Evolutionary conservation across 148 eudicot genomes (phyloP), one percentile per base, ranked within the genome.

Genomic region (Fallopia convolvulus): DNA sequence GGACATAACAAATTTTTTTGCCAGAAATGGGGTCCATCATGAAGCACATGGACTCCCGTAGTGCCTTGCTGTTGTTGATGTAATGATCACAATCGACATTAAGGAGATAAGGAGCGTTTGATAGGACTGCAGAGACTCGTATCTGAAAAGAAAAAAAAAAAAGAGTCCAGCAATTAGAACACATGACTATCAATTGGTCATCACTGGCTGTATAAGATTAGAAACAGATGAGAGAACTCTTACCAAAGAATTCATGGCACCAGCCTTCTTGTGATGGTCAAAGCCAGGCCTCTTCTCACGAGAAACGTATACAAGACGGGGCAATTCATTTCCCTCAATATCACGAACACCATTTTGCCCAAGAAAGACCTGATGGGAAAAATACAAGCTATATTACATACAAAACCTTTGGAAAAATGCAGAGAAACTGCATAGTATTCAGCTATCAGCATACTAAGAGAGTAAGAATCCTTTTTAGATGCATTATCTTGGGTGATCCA

Each of bases 21-120:
- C 98, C 99, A 10, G 94, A 87, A 41, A 89, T 89, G 21, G 94
- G 97, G 80, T 94, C 99, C 97, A 94, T 92, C 89, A 94, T 81
- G 86, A 94, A 94, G 79, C 99, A 94, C 99, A 94, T 94, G 76
- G 97, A 84, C 83, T 94, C 99, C 33, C 99, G 84, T 0, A 94
- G 92, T 47, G 97, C 99, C 82, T 89, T 92, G 74, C 96, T 86
- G 80, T 94, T 94, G 85, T 94, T 88, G 68, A 94, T 92, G 75
- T 94, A 94, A 84, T 92, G 96, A 88, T 94, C 99, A 80, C 96
- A 94, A 84, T 94, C 97, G 15, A 94, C 94, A 65, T 94, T 92
- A 52, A 94, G 95, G 42, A 94, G 78, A 86, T 88, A 94, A 46
- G 97, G 96, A 9, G 97, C 96, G 85, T 94, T 94, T 56, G 97